Percentiles rank a stretch among this genome's conserved stretches.
These are phyloP conservation scores for Misopates orontium DNA, from an alignment of 257 asterid genomes.

Conservation along the genomic window DNA sequence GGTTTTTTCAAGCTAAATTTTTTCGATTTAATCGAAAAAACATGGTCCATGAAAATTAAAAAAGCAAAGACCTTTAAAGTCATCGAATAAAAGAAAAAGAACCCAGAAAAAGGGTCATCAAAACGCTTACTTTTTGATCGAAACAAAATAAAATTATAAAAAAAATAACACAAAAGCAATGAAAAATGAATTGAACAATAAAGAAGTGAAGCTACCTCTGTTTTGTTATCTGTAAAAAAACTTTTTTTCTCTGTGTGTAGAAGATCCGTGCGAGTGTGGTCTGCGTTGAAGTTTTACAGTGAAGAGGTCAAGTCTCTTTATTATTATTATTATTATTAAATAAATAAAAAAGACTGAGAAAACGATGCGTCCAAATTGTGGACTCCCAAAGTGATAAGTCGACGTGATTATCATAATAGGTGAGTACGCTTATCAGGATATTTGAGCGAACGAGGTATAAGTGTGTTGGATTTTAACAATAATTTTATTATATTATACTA, in stretches of 20 bases:
- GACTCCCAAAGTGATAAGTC: conserved; percentile 29
- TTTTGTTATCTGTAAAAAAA: too few species aligned
- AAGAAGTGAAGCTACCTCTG: not conserved
- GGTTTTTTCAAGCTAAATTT: not conserved
- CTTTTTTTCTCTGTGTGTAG: conserved; percentile 4
- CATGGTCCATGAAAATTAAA: not conserved
- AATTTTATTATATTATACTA: too few species aligned
- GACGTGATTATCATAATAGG: not conserved
- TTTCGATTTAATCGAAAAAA: conserved; percentile 3
- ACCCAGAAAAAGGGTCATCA: conserved; percentile 16
- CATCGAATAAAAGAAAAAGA: not conserved
- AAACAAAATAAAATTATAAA: conserved; percentile 14
- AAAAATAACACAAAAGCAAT: not conserved
- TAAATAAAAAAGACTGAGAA: conserved; percentile 6
- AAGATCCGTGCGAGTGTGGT: conserved; percentile 6
- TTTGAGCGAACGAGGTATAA: not conserved
- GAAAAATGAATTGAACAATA: conserved; percentile 22
- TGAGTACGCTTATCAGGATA: conserved; percentile 17
- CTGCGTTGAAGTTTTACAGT: not conserved
- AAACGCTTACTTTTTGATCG: conserved; percentile 37
- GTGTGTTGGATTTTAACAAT: too few species aligned
- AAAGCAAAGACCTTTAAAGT: not conserved
- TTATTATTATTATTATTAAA: not conserved
- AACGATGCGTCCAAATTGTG: conserved; percentile 24
- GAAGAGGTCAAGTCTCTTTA: not conserved